A percentile compares a stretch with the other conserved stretches of the same genome.
These are phyloP conservation scores for Amylocarpus encephaloides DNA, from an alignment of 2,329 filamentous ascomycete genomes.

Conservation along the genomic window DNA sequence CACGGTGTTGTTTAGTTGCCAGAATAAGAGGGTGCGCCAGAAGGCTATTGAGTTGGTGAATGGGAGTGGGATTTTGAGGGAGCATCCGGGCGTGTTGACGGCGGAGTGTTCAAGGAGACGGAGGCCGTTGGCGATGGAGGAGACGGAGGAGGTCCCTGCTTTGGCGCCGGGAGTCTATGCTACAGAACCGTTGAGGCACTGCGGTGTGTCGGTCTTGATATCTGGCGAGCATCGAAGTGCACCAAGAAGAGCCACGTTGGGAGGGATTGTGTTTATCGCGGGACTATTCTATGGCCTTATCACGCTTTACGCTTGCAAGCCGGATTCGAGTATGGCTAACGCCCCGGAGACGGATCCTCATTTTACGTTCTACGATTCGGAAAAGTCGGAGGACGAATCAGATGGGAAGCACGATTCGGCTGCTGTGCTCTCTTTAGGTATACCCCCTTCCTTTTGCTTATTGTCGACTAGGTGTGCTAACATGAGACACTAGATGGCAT, in stretches of 20 bases:
- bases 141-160: conserved; percentile 1
- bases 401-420: conserved; percentile 5
- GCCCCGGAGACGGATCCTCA: background rate
- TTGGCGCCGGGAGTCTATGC: conserved; percentile 11
- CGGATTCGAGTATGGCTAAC: background rate
- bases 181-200: conserved; percentile 9
- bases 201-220: conserved; percentile 7
- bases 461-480: background rate
- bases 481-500: background rate
- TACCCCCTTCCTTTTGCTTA: background rate
- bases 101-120: conserved; percentile 8
- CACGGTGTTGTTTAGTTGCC: conserved; percentile 14
- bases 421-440: conserved; percentile 5
- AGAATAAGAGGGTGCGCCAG: conserved; percentile 10
- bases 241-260: conserved; percentile 6
- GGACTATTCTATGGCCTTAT: conserved; percentile 9
- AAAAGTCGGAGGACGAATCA: background rate
- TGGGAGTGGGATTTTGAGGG: conserved; percentile 7
- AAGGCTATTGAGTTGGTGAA: conserved; percentile 13
- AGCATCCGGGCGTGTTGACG: conserved; percentile 11
- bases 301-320: conserved; percentile 8
- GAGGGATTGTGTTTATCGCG: conserved; percentile 11
- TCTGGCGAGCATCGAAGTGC: conserved; percentile 4
- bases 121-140: conserved; percentile 8
- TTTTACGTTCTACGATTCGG: conserved; percentile 3